Evolutionary conservation across 257 asterid genomes (phyloP).

Genomic region (Capsicum pubescens): DNA sequence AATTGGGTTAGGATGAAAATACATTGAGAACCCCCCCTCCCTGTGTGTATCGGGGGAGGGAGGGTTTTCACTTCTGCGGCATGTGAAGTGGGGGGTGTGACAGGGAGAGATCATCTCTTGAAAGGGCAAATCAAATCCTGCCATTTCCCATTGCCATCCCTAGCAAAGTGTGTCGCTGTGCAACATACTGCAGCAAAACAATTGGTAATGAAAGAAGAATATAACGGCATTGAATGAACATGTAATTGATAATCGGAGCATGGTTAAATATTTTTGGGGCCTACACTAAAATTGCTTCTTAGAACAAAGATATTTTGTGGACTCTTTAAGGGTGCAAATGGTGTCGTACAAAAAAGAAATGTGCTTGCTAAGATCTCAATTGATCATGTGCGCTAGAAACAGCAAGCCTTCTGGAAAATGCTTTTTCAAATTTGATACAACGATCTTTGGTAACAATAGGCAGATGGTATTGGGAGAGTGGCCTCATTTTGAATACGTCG

Average conservation of each 20-base stretch:
- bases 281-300: background rate
- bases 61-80: background rate
- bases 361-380: background rate
- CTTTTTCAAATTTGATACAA: background rate
- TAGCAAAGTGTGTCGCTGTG: background rate
- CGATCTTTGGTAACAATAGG: background rate
- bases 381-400: background rate
- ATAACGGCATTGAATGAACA: background rate
- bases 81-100: background rate
- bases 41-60: background rate
- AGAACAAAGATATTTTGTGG: background rate
- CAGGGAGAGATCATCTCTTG: background rate
- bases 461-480: constrained; percentile 12
- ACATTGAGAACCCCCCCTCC: background rate
- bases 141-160: background rate
- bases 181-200: background rate
- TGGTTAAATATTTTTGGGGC: background rate
- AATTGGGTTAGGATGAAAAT: background rate
- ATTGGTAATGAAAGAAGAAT: background rate
- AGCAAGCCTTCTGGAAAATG: background rate
- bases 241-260: background rate
- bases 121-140: background rate
- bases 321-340: background rate
- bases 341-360: constrained; percentile 8
- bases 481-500: background rate